Evolutionary conservation across 2,329 filamentous ascomycete genomes (phyloP), one percentile per base, ranked within the genome.

Genomic region (Atkinsonella texensis): DNA sequence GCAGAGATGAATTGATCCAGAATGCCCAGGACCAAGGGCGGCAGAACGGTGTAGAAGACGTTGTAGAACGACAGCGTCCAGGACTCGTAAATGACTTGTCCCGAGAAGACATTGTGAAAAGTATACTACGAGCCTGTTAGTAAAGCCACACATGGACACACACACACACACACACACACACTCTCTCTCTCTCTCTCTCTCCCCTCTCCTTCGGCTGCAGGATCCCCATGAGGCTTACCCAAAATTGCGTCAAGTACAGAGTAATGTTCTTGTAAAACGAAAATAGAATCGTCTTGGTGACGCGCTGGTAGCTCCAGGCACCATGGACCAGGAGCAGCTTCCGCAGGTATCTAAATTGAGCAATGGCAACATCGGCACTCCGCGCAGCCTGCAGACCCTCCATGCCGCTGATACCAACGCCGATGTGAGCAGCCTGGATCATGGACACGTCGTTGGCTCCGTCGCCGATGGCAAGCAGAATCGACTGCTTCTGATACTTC

Each of bases 41-140:
- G 93, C 17, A 96, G 74, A 18, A 95, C 86, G 0, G 93, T 98
- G 73, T 95, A 98, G 67, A 98, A 86, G 67, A 98, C 89, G 74
- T 98, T 98, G 77, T 96, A 98, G 72, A 97, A 95, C 8, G 91
- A 95, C n/a, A 98, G 74, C 0, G 90, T 96, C 94, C 94, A 98
- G 10, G 93, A 97, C 70, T 98, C 93, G 77, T 90, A 97, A 65
- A 98, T 97, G 64, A 97, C 89, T 66, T 96, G 85, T 49, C 93
- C 93, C 1, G 91, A 97, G 69, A 97, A 98, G 58, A 88, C 87
- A 68, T 98, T 98, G 79, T 95, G 89, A 74, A 98, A 98, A 0
- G 89, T 88, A 70, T 93, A 97, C 87, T 90, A 54, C 13, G 18
- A 39, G 4, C 12, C 20, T 3, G 18, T 51, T 45, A 49, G 18